phyloP scores from a whole-genome alignment of 257 asterid species.

The Sherardia arvensis region DNA sequence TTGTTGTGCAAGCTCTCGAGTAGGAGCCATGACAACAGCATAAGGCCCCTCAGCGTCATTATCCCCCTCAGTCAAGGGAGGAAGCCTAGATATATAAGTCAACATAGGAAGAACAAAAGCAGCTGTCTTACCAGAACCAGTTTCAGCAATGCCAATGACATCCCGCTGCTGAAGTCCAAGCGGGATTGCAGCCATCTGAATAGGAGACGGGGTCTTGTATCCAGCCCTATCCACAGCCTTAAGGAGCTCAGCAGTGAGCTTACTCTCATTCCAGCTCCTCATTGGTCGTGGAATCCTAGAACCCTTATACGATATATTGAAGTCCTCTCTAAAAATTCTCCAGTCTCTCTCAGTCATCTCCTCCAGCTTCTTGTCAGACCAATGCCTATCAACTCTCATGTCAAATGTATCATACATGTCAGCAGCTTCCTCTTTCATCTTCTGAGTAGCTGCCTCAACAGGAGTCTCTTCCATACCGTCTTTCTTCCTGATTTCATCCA shows the following conservation, averaged over 20 bases:
- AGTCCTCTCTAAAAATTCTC: slow-evolving; percentile 31
- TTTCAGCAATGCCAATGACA: slow-evolving; percentile 26
- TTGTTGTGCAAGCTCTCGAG: slow-evolving; percentile 29
- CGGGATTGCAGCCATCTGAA: slow-evolving; percentile 30
- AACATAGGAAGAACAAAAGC: slow-evolving; percentile 25
- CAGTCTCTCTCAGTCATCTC: slow-evolving; percentile 33
- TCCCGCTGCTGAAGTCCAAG: slow-evolving; percentile 31
- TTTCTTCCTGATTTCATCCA: slow-evolving; percentile 21
- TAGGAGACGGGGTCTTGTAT: slow-evolving; percentile 24
- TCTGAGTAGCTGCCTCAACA: slow-evolving; percentile 19
- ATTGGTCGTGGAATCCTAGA: slow-evolving; percentile 27
- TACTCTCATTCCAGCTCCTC: slow-evolving; percentile 28
- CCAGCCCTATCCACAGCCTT: slow-evolving; percentile 28
- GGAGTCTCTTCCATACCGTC: slow-evolving; percentile 27
- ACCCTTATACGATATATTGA: slow-evolving; percentile 24
- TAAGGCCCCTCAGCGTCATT: slow-evolving; percentile 30
- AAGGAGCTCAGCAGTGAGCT: slow-evolving; percentile 16
- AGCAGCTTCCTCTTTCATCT: slow-evolving; percentile 20
- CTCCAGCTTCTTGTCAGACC: slow-evolving; percentile 26
- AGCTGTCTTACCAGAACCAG: slow-evolving; percentile 30
- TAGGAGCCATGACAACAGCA: slow-evolving; percentile 33
- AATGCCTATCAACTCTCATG: slow-evolving; percentile 30
- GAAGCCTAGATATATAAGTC: slow-evolving; percentile 25
- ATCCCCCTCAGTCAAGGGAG: slow-evolving; percentile 21
- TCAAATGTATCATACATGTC: slow-evolving; percentile 22